Evolutionary conservation across 31 red algal genomes (phyloP).

Genomic region (Asparagopsis taxiformis): DNA sequence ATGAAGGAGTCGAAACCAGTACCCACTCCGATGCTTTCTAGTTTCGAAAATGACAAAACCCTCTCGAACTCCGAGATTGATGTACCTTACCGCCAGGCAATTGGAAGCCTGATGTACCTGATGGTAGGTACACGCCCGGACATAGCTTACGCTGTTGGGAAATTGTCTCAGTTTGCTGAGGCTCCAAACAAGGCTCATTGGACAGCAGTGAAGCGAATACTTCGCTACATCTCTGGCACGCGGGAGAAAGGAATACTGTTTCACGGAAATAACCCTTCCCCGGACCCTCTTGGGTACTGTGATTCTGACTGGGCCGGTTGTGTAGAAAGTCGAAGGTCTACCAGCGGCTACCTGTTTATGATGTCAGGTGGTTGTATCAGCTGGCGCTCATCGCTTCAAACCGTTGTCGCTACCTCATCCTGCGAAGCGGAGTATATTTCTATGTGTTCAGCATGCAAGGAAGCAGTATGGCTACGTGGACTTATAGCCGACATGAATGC

Average conservation of each 20-base stretch:
- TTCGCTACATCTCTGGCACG: constrained; percentile 1
- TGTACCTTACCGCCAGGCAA: constrained; percentile 34
- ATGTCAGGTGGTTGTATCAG: not conserved
- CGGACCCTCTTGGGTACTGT: not conserved
- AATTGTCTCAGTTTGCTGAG: constrained; percentile 18
- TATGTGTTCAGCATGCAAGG: not conserved
- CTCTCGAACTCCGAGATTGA: too few relatives aligned
- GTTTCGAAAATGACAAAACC: not conserved
- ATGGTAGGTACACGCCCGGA: constrained; percentile 21
- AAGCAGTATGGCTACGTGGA: constrained; percentile 1
- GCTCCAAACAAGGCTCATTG: not conserved
- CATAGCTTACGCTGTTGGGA: not conserved
- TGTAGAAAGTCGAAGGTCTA: not conserved
- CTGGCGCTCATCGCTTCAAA: constrained; percentile 5
- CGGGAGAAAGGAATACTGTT: not conserved
- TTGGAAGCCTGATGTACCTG: constrained; percentile 33
- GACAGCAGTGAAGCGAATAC: constrained; percentile 14
- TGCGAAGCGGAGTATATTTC: constrained; percentile 21
- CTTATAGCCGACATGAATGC: not conserved
- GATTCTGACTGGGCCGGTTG: constrained; percentile 19
- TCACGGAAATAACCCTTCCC: not conserved
- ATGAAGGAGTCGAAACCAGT: constrained; percentile 17
- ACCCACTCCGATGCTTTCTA: constrained; percentile 12
- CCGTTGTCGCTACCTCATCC: constrained; percentile 1
- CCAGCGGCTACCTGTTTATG: constrained; percentile 15